Base-by-base conservation (phyloP, 2,329 filamentous ascomycete genomes). In the Diaporthe sp. region DNA sequence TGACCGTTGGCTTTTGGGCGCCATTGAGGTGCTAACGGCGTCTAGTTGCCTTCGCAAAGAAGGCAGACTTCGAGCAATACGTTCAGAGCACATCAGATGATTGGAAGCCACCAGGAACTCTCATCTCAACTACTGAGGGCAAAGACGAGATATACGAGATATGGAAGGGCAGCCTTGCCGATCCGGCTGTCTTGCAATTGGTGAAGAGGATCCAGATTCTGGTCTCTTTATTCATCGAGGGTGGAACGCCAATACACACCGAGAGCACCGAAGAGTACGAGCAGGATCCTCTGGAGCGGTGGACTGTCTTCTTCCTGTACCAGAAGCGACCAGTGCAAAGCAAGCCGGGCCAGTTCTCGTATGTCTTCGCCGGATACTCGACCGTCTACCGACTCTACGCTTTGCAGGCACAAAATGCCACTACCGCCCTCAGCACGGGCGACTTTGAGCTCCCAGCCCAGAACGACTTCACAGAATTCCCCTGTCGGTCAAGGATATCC, bases 301-400 rank as follows among this genome's bases (percentile, higher is more conserved):
- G 97, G 97, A 95, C 94, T 0, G 86, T 98, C n/a, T 98, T 95
- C 85, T 92, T 98, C 79, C 87, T 98, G 74, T 96, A 94, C 83
- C 90, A 93, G 79, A 93, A 93, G 81, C 90, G 90, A 76, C 85
- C 85, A 6, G 79, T 81, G 2, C 72, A 83, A 2, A 80, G 82
- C 4, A 80, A 84, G 2, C 83, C 88, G 15, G 85, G 84, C 13
- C 87, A 86, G 72, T 89, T 87, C 19, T 86, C 89, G n/a, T 98
- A 98, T 82, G 90, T 91, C 3, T 94, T 99, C 78, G 92, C 95
- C 49, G 97, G 97, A 74, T 98, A 97, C 84, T 93, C 94, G 22
- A 98, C 96, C 1, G 93, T 96, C 46, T 98, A 98, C 84, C 92
- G 95, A 68, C 96, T 95, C 86, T 98, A 94, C 88, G 87, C 90